These are phyloP conservation scores for Pestalotiopsis fici DNA, from an alignment of 2,329 filamentous ascomycete genomes.

Conservation along the genomic window DNA sequence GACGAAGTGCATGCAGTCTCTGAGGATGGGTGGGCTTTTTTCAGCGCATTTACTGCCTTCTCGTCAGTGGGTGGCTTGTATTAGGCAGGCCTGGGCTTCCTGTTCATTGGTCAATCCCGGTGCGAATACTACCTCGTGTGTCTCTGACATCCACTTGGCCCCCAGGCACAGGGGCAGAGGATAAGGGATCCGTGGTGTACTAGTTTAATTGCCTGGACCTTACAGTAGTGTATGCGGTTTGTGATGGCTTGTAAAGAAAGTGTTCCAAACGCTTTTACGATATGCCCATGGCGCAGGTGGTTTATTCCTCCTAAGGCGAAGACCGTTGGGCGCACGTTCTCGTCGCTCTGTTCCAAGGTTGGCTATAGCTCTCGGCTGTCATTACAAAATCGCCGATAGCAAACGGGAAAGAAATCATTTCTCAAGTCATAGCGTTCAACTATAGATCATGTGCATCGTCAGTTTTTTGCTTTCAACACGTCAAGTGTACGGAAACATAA, in stretches of 20 bases:
- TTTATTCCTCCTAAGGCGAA: no score
- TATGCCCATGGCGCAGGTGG: no score
- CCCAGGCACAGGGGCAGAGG: background rate
- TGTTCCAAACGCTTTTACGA: no score
- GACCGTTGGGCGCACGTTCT: no score
- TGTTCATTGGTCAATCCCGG: background rate
- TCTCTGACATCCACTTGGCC: background rate
- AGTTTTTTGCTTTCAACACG: background rate
- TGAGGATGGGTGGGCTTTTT: background rate
- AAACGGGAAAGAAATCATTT: background rate
- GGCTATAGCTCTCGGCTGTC: background rate
- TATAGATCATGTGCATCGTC: background rate
- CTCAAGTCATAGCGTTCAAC: background rate
- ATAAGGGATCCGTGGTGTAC: background rate
- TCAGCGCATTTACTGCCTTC: no score
- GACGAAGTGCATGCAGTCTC: background rate
- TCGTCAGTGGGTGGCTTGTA: no score
- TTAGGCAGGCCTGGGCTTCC: background rate
- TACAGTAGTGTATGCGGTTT: no score
- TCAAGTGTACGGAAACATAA: background rate
- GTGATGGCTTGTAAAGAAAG: no score
- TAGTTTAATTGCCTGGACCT: background rate
- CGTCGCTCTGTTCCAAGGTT: background rate
- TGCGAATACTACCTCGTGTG: background rate
- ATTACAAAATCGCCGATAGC: background rate